phyloP scores from a whole-genome alignment of 768 basidiomycete genomes.

The Neoboletus brunneissimus region DNA sequence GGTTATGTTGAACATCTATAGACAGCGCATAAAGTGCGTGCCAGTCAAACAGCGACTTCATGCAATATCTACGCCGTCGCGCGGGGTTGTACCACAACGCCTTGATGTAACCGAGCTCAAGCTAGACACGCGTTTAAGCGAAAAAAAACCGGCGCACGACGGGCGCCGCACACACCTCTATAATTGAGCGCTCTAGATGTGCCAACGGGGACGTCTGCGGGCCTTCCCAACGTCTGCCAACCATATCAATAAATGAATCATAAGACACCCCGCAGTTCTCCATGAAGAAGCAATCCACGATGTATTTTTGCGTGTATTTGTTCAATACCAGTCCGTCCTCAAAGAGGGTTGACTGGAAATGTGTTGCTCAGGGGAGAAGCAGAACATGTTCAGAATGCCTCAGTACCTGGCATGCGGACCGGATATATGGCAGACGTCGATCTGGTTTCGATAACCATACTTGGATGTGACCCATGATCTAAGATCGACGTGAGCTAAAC shows the following conservation, averaged over 20 bases:
- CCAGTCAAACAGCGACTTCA: slow-evolving; percentile 65
- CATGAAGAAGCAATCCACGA: slow-evolving; percentile 60
- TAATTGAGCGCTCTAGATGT: slow-evolving; percentile 40
- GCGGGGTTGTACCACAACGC: slow-evolving; percentile 68
- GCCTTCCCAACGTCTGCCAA: slow-evolving; percentile 40
- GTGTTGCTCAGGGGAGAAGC: background rate
- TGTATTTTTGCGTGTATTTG: slow-evolving; percentile 48
- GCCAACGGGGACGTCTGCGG: slow-evolving; percentile 36
- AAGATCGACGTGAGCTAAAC: background rate
- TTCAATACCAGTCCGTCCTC: slow-evolving; percentile 54
- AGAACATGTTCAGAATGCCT: background rate
- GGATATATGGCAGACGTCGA: slow-evolving; percentile 51
- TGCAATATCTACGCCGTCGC: slow-evolving; percentile 60
- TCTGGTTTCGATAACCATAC: slow-evolving; percentile 44
- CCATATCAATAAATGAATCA: slow-evolving; percentile 39
- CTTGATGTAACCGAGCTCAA: slow-evolving; percentile 55
- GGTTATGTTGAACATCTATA: slow-evolving; percentile 18
- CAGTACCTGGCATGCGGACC: slow-evolving; percentile 62
- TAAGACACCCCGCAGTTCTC: slow-evolving; percentile 62
- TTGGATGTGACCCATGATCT: slow-evolving; percentile 52
- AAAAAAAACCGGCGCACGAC: background rate
- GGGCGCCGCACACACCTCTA: slow-evolving; percentile 29
- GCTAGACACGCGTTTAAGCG: slow-evolving; percentile 35
- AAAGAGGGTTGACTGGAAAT: slow-evolving; percentile 53
- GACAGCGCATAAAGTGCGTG: slow-evolving; percentile 57